These are phyloP conservation scores for Penicillium tannophilum DNA, from an alignment of 495 filamentous ascomycete genomes.

Conservation along the genomic window DNA sequence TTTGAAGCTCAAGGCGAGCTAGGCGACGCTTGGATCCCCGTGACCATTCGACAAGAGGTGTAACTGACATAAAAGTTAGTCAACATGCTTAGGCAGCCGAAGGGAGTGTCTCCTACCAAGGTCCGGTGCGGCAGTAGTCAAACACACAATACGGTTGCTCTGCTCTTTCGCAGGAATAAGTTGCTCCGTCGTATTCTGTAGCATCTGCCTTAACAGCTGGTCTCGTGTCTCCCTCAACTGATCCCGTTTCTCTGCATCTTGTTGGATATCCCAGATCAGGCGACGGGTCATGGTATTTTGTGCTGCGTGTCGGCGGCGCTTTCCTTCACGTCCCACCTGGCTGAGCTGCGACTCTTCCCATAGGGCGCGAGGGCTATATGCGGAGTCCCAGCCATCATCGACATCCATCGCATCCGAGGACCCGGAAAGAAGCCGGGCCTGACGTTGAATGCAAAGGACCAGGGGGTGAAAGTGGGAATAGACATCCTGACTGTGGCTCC, in stretches of 20 bases:
- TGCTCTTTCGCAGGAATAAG: conserved; percentile 31
- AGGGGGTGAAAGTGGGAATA: conserved; percentile 46
- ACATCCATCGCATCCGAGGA: conserved; percentile 30
- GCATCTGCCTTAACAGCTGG: conserved; percentile 30
- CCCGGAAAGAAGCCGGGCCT: conserved; percentile 26
- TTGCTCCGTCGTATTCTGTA: conserved; percentile 28
- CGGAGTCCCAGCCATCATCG: conserved; percentile 29
- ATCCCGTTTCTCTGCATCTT: conserved; percentile 36
- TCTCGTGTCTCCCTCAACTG: conserved; percentile 31
- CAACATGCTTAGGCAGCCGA: not conserved
- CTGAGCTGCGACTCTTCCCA: conserved; percentile 43
- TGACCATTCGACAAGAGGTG: conserved; percentile 35
- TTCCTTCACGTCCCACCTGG: conserved; percentile 42
- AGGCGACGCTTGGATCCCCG: conserved; percentile 43
- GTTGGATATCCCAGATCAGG: conserved; percentile 48
- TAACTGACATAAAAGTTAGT: conserved; percentile 26
- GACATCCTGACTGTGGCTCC: conserved; percentile 48
- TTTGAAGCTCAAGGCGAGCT: conserved; percentile 43
- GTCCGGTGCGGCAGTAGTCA: conserved; percentile 39
- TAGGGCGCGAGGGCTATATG: conserved; percentile 27
- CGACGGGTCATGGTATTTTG: conserved; percentile 44
- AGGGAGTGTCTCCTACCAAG: conserved; percentile 32
- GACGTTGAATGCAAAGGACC: conserved; percentile 39
- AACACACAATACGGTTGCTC: conserved; percentile 37
- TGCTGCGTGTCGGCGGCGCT: conserved; percentile 38